A percentile compares a stretch with the other conserved stretches of the same genome.
Conservation (phyloP, 1,284 basidiomycete genomes). For the Afroboletus lepidellus region DNA sequence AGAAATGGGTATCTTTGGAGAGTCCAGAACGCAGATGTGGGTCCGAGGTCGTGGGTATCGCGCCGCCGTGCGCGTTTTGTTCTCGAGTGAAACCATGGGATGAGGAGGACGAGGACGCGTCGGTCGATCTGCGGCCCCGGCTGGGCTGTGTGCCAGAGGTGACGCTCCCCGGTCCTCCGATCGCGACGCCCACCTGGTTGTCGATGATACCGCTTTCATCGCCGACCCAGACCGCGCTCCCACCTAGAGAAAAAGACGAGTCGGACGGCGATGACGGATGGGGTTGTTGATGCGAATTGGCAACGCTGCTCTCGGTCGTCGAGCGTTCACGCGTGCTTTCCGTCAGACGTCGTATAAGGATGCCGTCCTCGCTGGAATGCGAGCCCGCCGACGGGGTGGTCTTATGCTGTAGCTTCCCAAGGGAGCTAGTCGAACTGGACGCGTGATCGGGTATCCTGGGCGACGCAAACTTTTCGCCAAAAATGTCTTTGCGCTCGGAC, state of each 20-base stretch:
- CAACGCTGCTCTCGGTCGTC: conserved; percentile 41
- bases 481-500: conserved; percentile 89
- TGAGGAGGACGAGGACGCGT: conserved; percentile 66
- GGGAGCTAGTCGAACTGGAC: conserved; percentile 2
- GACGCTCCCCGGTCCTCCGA: conserved; percentile 41
- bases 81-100: conserved; percentile 38
- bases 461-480: conserved; percentile 75
- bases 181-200: conserved; percentile 31
- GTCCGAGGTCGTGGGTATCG: conserved; percentile 44
- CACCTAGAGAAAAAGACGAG: conserved; percentile 67
- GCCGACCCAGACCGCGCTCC: conserved; percentile 77
- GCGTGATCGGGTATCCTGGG: conserved; percentile 20
- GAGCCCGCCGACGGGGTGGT: conserved; percentile 59
- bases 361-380: conserved; percentile 63
- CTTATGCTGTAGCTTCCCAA: conserved; percentile 40
- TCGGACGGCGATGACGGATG: conserved; percentile 59
- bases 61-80: conserved; percentile 24
- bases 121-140: conserved; percentile 65
- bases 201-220: conserved; percentile 59
- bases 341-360: conserved; percentile 41
- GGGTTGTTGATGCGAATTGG: conserved; percentile 30
- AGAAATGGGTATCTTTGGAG: conserved; percentile 91
- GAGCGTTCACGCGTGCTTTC: conserved; percentile 37
- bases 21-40: conserved; percentile 47
- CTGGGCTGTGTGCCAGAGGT: conserved; percentile 38